These are phyloP conservation scores for Vinca minor DNA, from an alignment of 257 asterid genomes.

Conservation along the genomic window DNA sequence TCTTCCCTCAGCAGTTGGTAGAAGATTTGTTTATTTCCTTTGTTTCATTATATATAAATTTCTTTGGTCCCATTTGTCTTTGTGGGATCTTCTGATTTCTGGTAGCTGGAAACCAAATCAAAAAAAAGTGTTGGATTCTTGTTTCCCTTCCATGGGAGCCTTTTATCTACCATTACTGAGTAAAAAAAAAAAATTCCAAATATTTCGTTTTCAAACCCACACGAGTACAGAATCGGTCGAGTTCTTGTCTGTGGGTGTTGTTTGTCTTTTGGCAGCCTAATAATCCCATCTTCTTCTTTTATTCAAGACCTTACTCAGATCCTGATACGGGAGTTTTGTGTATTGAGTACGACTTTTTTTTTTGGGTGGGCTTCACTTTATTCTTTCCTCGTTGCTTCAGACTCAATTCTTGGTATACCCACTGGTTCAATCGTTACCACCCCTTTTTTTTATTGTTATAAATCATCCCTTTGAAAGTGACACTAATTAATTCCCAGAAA, in stretches of 20 bases:
- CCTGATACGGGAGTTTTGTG: no score
- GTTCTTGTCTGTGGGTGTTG: no score
- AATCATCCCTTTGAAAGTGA: neutral
- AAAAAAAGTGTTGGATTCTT: constrained; percentile 8
- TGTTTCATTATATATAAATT: no score
- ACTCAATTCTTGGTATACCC: neutral
- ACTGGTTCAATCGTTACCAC: neutral
- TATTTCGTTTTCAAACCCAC: no score
- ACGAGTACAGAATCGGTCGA: constrained; percentile 7
- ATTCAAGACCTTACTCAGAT: no score
- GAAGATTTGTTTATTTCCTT: neutral
- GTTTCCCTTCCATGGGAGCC: constrained; percentile 10
- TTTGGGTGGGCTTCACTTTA: constrained; percentile 9
- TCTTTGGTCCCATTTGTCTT: neutral
- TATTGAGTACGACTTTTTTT: neutral
- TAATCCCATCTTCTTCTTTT: neutral
- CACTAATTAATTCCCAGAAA: no score
- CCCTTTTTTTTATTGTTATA: no score
- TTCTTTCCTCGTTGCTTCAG: constrained; percentile 12
- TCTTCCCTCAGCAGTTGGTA: no score
- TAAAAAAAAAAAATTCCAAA: no score
- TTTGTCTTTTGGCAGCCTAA: no score
- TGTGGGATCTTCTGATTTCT: neutral
- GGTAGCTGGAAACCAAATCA: constrained; percentile 1
- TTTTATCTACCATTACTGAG: neutral